Percentiles rank a stretch among this genome's conserved stretches.
Conservation (phyloP, 257 asterid genomes). For the Nicotiana attenuata region DNA sequence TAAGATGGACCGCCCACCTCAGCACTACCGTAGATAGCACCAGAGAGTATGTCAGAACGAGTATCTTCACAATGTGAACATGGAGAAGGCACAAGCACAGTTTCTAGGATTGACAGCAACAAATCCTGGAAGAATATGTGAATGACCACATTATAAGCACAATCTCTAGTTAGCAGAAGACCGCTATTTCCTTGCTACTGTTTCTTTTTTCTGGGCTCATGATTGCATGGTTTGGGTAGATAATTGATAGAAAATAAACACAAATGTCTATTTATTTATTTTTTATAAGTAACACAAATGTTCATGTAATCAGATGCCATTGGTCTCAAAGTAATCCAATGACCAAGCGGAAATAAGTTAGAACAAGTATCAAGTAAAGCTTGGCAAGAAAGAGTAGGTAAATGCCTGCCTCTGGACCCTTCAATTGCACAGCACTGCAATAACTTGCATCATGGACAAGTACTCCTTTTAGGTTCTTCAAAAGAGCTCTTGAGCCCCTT, state of each 20-base stretch:
- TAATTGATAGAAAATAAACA: background rate
- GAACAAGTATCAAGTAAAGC: background rate
- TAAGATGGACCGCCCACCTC: conserved; percentile 42
- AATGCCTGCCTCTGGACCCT: conserved; percentile 76
- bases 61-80: conserved; percentile 30
- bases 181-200: background rate
- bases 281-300: background rate
- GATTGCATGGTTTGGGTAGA: background rate
- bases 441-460: conserved; percentile 89
- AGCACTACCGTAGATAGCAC: conserved; percentile 56
- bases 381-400: conserved; percentile 12
- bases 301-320: background rate
- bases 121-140: conserved; percentile 42
- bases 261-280: background rate
- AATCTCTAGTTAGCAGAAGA: background rate
- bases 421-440: conserved; percentile 55
- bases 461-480: conserved; percentile 57
- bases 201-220: background rate
- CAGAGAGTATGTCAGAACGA: conserved; percentile 44
- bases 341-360: background rate
- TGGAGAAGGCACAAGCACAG: conserved; percentile 54
- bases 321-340: background rate
- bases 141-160: background rate
- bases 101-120: conserved; percentile 41
- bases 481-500: conserved; percentile 77